Conservation (phyloP, 768 basidiomycete species). For the Auricularia sp. region DNA sequence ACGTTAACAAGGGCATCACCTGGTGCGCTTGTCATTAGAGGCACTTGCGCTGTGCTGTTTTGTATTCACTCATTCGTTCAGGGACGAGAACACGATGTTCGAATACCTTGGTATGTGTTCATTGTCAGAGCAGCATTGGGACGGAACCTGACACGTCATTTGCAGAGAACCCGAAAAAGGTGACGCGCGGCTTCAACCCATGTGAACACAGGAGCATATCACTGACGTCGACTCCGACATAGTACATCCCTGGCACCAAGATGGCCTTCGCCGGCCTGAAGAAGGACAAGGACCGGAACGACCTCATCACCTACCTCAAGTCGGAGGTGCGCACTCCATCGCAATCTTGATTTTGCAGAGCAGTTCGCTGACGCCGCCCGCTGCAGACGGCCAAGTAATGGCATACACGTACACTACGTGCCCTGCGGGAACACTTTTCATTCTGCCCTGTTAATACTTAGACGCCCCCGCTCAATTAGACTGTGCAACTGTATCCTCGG, state of each 20-base stretch:
- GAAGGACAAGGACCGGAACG: conserved; percentile 96
- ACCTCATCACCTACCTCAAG: conserved; percentile 81
- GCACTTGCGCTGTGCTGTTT: neutral
- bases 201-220: conserved; percentile 6
- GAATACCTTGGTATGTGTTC: conserved; percentile 52
- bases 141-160: conserved; percentile 5
- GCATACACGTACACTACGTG: neutral
- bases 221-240: neutral
- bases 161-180: conserved; percentile 91
- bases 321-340: conserved; percentile 41
- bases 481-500: neutral
- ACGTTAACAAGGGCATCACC: conserved; percentile 83
- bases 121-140: neutral
- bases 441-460: neutral
- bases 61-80: conserved; percentile 2
- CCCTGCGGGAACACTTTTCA: neutral
- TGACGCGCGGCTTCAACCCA: conserved; percentile 15
- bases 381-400: neutral
- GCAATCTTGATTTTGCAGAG: neutral
- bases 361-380: neutral
- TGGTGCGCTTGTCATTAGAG: conserved; percentile 36
- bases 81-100: conserved; percentile 73
- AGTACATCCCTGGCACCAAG: conserved; percentile 96
- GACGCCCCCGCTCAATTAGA: neutral
- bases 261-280: conserved; percentile 98